phyloP scores from a whole-genome alignment of 352 stramenopile species.

The Phytophthora podocarpi region DNA sequence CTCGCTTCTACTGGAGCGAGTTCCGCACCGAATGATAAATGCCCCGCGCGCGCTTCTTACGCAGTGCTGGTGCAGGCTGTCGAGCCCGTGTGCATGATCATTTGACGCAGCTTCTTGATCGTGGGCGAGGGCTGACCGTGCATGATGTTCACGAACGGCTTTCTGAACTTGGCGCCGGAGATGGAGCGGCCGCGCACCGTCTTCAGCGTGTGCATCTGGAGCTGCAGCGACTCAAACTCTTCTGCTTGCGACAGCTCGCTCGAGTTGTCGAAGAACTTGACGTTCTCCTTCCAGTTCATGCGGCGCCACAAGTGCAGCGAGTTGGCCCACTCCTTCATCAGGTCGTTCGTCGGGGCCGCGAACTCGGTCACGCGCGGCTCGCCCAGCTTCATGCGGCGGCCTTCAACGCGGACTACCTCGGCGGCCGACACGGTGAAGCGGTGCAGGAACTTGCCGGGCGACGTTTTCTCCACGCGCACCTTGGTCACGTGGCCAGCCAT shows the following conservation, averaged over 20 bases:
- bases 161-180: constrained; percentile 48
- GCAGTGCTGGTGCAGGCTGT: constrained; percentile 44
- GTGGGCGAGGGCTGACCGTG: constrained; percentile 62
- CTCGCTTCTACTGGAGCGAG: constrained; percentile 1
- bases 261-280: constrained; percentile 81
- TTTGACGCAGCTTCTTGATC: constrained; percentile 74
- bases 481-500: constrained; percentile 79
- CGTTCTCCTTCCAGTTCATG: constrained; percentile 90
- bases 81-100: constrained; percentile 52
- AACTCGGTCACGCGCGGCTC: constrained; percentile 72
- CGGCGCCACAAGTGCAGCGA: constrained; percentile 80
- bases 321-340: constrained; percentile 90
- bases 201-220: constrained; percentile 63
- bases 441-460: constrained; percentile 71
- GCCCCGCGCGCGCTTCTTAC: constrained; percentile 8
- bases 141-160: constrained; percentile 63
- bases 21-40: constrained; percentile 19
- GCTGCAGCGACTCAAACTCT: constrained; percentile 59
- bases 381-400: constrained; percentile 77
- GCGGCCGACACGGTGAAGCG: constrained; percentile 74
- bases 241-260: constrained; percentile 57
- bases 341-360: constrained; percentile 65
- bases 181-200: constrained; percentile 50
- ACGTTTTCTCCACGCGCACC: constrained; percentile 71
- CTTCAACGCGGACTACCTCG: constrained; percentile 76